Evolutionary conservation across 176 grass and related monocot species (phyloP), one percentile per base, ranked within the genome.

Genomic region (Aegilops bicornis): DNA sequence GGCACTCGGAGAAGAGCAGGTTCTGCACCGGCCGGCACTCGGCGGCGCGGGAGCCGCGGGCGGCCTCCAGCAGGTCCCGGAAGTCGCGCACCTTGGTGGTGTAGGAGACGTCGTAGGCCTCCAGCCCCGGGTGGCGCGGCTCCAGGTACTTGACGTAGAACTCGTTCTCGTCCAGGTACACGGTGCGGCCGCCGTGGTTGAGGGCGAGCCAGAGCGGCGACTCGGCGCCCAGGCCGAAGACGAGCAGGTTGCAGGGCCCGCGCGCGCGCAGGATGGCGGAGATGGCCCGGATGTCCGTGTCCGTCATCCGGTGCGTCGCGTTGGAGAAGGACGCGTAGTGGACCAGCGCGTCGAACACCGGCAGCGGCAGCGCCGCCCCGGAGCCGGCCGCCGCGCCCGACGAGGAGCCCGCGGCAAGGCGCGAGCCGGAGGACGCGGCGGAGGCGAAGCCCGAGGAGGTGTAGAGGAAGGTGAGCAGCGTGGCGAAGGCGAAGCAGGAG

Each of bases 161-260:
- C 86, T 99, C 92, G 91, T 99, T 94, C 92, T 99, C 97, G 31
- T 99, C 97, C 0, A 99, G 85, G 89, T 97, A 99, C 8, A 99
- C 97, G 1, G 97, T 99, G 39, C 89, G 94, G 4, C 97, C 97
- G 80, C 97, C 97, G 82, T 89, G 86, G 88, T 99, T 99, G 36
- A 99, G 90, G 0, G 97, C 97, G 0, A 92, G 87, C 97, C 97
- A 99, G 6, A 95, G 90, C 5, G 93, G 91, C 0, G 88, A 88
- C 76, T 95, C 93, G 2, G 78, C 10, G 56, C 90, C 82, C 0
- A 95, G 87, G 0, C 93, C 93, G 83, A 95, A 95, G 15, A 95
- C 84, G 14, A 95, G 87, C 0, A 95, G 84, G 87, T 95, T 95
- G 88, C 91, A 95, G 16, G 93, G 91, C 8, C 83, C 82, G 0